Percentiles rank a stretch among this genome's conserved stretches.
Evolutionary conservation across 257 asterid genomes (phyloP).

Genomic region (Henckelia pumila): DNA sequence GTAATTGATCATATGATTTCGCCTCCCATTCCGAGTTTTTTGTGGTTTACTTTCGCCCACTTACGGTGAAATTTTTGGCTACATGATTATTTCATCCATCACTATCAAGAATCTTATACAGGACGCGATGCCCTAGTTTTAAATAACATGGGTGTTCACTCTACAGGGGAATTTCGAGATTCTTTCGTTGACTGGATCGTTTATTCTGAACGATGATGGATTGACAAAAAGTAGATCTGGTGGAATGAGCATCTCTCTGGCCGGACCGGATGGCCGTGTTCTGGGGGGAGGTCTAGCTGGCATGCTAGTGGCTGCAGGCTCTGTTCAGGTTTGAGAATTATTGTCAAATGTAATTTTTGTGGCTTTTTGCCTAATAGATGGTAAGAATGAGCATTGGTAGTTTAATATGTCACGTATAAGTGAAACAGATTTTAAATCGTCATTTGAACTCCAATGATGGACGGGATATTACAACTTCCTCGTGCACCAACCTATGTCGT

Average conservation of each 20-base stretch:
- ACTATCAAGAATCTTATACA: neutral
- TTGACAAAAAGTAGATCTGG: constrained; percentile 82
- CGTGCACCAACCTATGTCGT: neutral
- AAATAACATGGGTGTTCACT: constrained; percentile 14
- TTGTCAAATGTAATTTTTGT: neutral
- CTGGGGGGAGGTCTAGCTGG: constrained; percentile 96
- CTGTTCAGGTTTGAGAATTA: constrained; percentile 67
- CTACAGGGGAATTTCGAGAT: constrained; percentile 83
- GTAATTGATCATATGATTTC: neutral
- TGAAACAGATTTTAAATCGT: neutral
- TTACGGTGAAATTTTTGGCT: neutral
- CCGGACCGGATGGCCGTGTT: constrained; percentile 93
- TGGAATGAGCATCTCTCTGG: constrained; percentile 84
- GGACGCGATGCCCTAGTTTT: neutral
- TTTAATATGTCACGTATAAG: neutral
- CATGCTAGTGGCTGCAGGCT: constrained; percentile 77
- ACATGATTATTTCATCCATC: neutral
- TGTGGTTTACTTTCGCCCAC: neutral
- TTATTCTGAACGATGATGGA: constrained; percentile 75
- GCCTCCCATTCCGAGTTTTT: neutral
- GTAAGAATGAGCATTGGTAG: constrained; percentile 1
- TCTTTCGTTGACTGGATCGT: constrained; percentile 78
- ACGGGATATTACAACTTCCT: neutral
- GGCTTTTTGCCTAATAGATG: neutral
- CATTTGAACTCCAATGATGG: too few relatives aligned